phyloP scores from a whole-genome alignment of 108 stramenopile species.

The Parietichytrium sp. region DNA sequence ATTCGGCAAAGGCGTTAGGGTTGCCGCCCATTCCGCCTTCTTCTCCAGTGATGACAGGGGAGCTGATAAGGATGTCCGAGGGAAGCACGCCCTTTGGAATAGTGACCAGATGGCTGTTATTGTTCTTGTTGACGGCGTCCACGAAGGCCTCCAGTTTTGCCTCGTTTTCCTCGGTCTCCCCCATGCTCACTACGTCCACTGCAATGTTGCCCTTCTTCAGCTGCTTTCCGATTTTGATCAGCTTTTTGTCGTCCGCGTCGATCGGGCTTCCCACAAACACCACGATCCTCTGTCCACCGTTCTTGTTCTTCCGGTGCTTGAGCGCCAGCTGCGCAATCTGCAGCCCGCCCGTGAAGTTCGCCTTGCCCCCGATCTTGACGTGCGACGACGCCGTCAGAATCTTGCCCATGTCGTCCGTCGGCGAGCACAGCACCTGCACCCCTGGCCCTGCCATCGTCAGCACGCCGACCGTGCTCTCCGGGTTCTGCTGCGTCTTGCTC shows the following conservation, averaged over 20 bases:
- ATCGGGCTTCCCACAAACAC: slow-evolving; percentile 83
- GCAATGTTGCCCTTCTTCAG: slow-evolving; percentile 93
- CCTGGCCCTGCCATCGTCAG: slow-evolving; percentile 73
- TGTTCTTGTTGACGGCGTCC: slow-evolving; percentile 82
- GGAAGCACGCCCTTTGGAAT: slow-evolving; percentile 89
- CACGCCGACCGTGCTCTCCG: slow-evolving; percentile 95
- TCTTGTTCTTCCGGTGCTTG: slow-evolving; percentile 96
- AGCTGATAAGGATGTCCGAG: slow-evolving; percentile 81
- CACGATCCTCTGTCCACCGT: slow-evolving; percentile 89
- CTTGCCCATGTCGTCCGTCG: slow-evolving; percentile 91
- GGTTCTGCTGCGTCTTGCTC: slow-evolving; percentile 84
- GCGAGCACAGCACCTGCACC: slow-evolving; percentile 82
- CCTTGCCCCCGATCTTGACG: slow-evolving; percentile 56
- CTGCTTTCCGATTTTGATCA: slow-evolving; percentile 78
- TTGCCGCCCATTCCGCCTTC: slow-evolving; percentile 68
- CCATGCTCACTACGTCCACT: slow-evolving; percentile 90
- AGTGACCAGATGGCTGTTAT: slow-evolving; percentile 86
- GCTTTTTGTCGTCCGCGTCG: slow-evolving; percentile 45
- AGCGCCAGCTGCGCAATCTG: slow-evolving; percentile 91
- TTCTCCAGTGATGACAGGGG: slow-evolving; percentile 76
- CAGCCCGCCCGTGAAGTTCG: slow-evolving; percentile 76
- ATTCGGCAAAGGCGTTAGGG: slow-evolving; percentile 75
- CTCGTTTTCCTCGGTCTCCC: slow-evolving; percentile 82
- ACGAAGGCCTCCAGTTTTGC: slow-evolving; percentile 80
- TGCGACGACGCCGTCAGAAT: slow-evolving; percentile 76